Evolutionary conservation across 2,329 filamentous ascomycete genomes (phyloP), one percentile per base, ranked within the genome.

Genomic region (Phialophora tarda): DNA sequence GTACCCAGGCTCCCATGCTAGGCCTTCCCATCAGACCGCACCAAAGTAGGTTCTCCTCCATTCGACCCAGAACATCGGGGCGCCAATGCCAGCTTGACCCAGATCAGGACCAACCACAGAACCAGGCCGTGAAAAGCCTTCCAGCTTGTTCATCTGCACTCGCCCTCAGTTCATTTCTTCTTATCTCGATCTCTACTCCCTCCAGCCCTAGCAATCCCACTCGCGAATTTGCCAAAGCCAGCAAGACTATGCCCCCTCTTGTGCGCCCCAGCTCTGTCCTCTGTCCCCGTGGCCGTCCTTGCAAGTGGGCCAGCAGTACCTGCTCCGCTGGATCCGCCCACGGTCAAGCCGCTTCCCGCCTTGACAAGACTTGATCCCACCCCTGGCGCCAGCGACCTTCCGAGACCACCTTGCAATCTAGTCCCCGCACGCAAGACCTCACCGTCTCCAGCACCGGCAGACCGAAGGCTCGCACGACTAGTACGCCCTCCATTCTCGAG

Each of bases 161-260:
- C 38, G 17, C 14, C 14, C 10, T 14, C 21, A 10, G 10, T n/a
- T 44, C 34, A 69, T 28, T 69, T 66, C 60, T 71, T 72, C 66
- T 67, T 71, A 14, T 73, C 71, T 24, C 69, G 63, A 61, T 71
- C 71, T 44, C 59, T 61, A 51, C 62, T 67, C 2, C 60, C 51
- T 63, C 86, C 87, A 51, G 88, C 87, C 51, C 88, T 82, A 17
- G 91, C 89, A 38, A 90, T 89, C n/a, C 89, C 89, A 54, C 88
- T 88, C 4, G 73, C 64, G 61, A 72, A 71, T 57, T 71, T 71
- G 26, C 70, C 71, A 60, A 73, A 69, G 1, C 71, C 69, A 14
- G 65, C 67, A 11, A 73, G 66, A 21, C 68, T 69, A 38, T 71
- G 62, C 26, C 70, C 70, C 50, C 70, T 68, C 66, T 71, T 72